Conservation (phyloP, 495 filamentous ascomycete species). For the Saxispiralis lemnorum region DNA sequence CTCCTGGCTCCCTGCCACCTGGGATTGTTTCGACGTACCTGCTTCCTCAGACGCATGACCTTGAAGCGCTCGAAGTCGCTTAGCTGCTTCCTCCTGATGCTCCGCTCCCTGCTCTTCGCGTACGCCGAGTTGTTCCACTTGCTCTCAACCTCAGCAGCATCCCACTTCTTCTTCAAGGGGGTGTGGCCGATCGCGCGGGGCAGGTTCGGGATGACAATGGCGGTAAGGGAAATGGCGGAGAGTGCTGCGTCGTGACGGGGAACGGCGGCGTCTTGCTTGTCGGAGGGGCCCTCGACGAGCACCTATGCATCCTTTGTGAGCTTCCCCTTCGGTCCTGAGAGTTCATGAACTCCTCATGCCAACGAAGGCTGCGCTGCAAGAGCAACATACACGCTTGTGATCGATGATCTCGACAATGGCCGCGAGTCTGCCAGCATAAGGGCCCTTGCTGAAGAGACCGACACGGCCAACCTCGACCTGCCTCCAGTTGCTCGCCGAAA, state of each 20-base stretch:
- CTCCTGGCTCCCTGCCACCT: too few species aligned
- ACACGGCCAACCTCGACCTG: constrained; percentile 93
- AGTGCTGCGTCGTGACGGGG: constrained; percentile 71
- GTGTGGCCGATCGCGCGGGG: constrained; percentile 72
- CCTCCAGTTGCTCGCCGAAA: constrained; percentile 64
- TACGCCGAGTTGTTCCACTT: constrained; percentile 78
- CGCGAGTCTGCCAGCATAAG: constrained; percentile 69
- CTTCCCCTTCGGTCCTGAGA: too few species aligned
- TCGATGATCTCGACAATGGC: constrained; percentile 97
- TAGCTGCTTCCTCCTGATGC: constrained; percentile 70
- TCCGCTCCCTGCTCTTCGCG: constrained; percentile 73
- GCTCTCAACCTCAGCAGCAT: constrained; percentile 65
- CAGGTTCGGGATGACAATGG: constrained; percentile 72
- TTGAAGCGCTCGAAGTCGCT: constrained; percentile 99
- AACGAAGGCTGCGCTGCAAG: background rate
- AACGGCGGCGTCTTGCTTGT: constrained; percentile 49
- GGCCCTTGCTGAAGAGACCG: constrained; percentile 62
- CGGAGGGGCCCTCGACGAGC: constrained; percentile 81
- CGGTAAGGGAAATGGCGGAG: constrained; percentile 68
- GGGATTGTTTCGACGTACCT: constrained; percentile 36
- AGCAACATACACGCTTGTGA: constrained; percentile 91
- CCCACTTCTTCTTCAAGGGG: constrained; percentile 68
- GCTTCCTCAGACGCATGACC: constrained; percentile 93
- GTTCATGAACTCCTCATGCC: background rate
- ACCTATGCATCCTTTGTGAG: constrained; percentile 37